These are phyloP conservation scores for Trichoderma brevicompactum DNA, from an alignment of 2,329 filamentous ascomycete genomes.

Conservation along the genomic window DNA sequence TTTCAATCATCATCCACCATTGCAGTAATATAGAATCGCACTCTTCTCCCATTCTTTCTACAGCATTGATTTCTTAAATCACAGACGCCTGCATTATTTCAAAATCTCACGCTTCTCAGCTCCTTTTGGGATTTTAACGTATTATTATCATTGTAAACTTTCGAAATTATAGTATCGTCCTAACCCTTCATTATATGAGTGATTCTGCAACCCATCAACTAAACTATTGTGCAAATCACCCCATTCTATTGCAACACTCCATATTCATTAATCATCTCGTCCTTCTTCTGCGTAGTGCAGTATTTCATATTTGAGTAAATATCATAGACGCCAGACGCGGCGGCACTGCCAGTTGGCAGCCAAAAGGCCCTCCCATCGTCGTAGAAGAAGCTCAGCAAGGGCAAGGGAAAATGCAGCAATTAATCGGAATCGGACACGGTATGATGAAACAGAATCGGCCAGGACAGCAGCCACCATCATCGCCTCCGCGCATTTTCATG, in stretches of 20 bases:
- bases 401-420: conserved; percentile 42
- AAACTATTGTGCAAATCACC: not conserved
- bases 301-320: not conserved
- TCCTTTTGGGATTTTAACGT: no score
- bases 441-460: conserved; percentile 47
- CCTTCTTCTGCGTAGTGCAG: not conserved
- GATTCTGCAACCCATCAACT: not conserved
- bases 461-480: conserved; percentile 36
- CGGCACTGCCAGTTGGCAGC: not conserved
- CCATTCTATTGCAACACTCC: not conserved
- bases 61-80: no score
- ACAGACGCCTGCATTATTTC: no score
- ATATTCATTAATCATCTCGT: not conserved
- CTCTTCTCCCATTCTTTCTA: no score
- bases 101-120: no score
- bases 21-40: no score
- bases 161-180: not conserved
- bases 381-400: conserved; percentile 33
- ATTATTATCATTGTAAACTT: no score
- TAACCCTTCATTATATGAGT: not conserved
- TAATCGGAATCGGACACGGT: conserved; percentile 44
- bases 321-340: not conserved
- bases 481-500: conserved; percentile 39
- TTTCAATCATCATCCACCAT: no score
- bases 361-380: not conserved